Conservation (phyloP, 805 yeast genomes). For the Diddensiella santjacobensis region DNA sequence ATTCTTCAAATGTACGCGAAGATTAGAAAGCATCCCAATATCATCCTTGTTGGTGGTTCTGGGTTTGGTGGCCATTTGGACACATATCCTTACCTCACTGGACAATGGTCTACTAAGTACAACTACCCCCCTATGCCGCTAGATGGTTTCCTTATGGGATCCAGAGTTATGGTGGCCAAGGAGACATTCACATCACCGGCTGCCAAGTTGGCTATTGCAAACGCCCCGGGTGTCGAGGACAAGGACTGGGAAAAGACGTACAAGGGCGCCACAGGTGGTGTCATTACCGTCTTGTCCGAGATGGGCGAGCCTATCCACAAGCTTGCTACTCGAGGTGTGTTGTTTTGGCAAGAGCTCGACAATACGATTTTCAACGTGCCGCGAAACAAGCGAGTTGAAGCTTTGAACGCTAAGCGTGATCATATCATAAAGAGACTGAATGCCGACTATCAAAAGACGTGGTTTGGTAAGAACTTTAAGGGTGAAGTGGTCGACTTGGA, state of each 20-base stretch:
- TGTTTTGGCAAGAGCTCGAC: constrained; percentile 96
- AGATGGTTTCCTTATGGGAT: constrained; percentile 94
- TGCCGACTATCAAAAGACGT: constrained; percentile 95
- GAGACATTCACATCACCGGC: constrained; percentile 93
- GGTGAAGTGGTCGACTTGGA: constrained; percentile 83
- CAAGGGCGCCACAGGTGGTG: constrained; percentile 95
- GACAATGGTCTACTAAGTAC: constrained; percentile 87
- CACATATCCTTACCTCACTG: constrained; percentile 95
- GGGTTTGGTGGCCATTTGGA: constrained; percentile 98
- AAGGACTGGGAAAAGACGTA: constrained; percentile 89
- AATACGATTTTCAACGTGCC: constrained; percentile 89
- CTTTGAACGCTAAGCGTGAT: constrained; percentile 76
- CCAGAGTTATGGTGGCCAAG: constrained; percentile 95
- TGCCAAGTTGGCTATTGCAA: constrained; percentile 88
- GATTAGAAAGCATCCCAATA: constrained; percentile 87
- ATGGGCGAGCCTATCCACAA: constrained; percentile 99
- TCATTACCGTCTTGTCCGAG: constrained; percentile 92
- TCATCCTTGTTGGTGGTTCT: constrained; percentile 91
- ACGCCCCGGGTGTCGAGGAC: constrained; percentile 88
- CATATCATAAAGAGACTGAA: constrained; percentile 81
- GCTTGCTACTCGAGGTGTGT: constrained; percentile 95
- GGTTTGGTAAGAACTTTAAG: constrained; percentile 80
- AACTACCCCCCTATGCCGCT: constrained; percentile 98
- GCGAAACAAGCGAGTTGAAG: constrained; percentile 75
- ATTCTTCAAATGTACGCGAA: constrained; percentile 91